These are phyloP conservation scores for Fusarium pilosicola DNA, from an alignment of 2,329 filamentous ascomycete species.

Conservation along the genomic window DNA sequence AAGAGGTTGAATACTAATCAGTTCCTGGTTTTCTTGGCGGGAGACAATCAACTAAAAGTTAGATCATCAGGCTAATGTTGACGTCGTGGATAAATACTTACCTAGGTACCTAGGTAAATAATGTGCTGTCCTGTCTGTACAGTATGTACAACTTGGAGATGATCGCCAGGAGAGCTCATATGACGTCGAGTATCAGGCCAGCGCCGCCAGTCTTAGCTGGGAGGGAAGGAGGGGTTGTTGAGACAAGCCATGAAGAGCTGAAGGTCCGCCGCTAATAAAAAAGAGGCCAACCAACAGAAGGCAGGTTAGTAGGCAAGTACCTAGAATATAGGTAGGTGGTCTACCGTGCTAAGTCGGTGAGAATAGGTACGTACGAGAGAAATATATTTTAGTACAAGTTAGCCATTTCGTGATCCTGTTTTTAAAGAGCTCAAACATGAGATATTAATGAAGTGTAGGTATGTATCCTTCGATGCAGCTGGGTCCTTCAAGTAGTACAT, in stretches of 20 bases:
- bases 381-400: background rate
- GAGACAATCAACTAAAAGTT: constrained; percentile 1
- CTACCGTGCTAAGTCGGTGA: background rate
- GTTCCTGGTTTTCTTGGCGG: background rate
- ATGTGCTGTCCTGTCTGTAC: background rate
- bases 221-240: constrained; percentile 19
- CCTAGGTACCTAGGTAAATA: no score
- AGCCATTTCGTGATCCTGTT: background rate
- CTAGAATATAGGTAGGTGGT: background rate
- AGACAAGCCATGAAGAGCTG: constrained; percentile 28
- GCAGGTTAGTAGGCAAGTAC: background rate
- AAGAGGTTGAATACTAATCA: background rate
- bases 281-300: background rate
- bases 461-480: no score
- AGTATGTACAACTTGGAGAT: background rate
- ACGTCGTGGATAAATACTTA: constrained; percentile 25
- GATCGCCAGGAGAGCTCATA: constrained; percentile 31
- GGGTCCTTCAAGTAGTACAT: background rate
- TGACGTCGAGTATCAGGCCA: constrained; percentile 26
- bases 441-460: no score
- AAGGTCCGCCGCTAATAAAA: constrained; percentile 4
- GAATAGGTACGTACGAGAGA: background rate
- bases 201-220: background rate
- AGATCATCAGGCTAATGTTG: constrained; percentile 18
- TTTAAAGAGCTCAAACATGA: background rate